phyloP scores from a whole-genome alignment of 306 rosid species.

The Canavalia ensiformis region DNA sequence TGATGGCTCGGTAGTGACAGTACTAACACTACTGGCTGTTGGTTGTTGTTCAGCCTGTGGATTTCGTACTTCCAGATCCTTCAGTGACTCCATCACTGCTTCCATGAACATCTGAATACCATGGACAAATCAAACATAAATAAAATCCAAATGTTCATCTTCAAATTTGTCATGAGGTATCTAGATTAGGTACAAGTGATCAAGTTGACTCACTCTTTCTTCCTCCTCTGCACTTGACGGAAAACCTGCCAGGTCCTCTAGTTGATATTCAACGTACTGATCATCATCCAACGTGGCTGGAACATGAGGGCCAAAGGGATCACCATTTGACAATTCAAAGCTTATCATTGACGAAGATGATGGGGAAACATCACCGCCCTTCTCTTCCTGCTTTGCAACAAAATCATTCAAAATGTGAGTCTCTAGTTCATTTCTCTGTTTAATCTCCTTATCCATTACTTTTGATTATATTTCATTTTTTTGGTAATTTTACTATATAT shows the following conservation, averaged over 20 bases:
- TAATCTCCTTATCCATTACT: conserved; percentile 2
- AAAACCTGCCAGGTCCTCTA: conserved; percentile 90
- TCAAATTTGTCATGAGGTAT: conserved; percentile 37
- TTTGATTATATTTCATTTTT: not conserved
- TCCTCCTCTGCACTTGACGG: conserved; percentile 91
- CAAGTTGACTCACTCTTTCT: conserved; percentile 78
- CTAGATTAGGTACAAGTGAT: conserved; percentile 33
- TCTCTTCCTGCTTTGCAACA: conserved; percentile 64
- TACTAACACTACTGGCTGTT: conserved; percentile 45
- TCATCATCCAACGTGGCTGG: conserved; percentile 77
- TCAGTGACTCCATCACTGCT: conserved; percentile 85
- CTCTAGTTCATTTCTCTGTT: conserved; percentile 13
- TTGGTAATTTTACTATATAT: too few species aligned
- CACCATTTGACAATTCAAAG: conserved; percentile 86
- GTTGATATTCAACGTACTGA: conserved; percentile 85
- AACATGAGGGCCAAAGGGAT: conserved; percentile 74
- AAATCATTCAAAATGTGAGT: conserved; percentile 48
- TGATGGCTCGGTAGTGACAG: conserved; percentile 45
- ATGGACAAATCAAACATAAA: conserved; percentile 39
- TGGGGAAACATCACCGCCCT: conserved; percentile 56
- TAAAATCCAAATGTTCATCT: conserved; percentile 18
- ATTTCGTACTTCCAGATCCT: conserved; percentile 65
- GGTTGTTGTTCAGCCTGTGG: conserved; percentile 63
- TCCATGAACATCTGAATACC: conserved; percentile 89
- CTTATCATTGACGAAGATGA: conserved; percentile 91